Evolutionary conservation across 2,329 filamentous ascomycete species (phyloP).

Genomic region (Aspergillus sp.): DNA sequence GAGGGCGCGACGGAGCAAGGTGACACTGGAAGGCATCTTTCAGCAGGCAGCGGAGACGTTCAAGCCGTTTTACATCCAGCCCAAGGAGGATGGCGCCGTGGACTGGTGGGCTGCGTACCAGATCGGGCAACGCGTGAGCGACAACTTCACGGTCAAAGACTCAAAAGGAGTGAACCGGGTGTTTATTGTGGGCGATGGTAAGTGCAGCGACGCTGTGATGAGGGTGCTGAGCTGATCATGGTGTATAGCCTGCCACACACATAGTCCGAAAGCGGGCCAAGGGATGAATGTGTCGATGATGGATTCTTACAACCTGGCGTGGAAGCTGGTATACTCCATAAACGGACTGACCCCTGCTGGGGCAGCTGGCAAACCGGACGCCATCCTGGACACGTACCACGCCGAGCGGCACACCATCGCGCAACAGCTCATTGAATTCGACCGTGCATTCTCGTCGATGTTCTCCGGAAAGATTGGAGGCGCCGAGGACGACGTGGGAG

Average conservation of each 20-base stretch:
- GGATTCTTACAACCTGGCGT: slow-evolving; percentile 46
- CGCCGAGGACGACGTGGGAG: slow-evolving; percentile 20
- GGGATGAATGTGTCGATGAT: slow-evolving; percentile 79
- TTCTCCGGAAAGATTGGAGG: slow-evolving; percentile 38
- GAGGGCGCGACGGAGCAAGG: slow-evolving; percentile 61
- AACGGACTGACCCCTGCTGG: slow-evolving; percentile 32
- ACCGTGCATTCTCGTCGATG: slow-evolving; percentile 38
- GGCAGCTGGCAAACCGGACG: slow-evolving; percentile 13
- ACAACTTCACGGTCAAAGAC: slow-evolving; percentile 53
- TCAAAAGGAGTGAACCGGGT: slow-evolving; percentile 68
- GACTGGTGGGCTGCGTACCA: slow-evolving; percentile 77
- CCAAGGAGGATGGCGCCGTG: slow-evolving; percentile 53
- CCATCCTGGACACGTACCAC: slow-evolving; percentile 37
- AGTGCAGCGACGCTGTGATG: slow-evolving; percentile 2
- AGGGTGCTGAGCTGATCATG: not conserved
- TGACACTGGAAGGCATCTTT: slow-evolving; percentile 63
- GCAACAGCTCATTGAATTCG: slow-evolving; percentile 38
- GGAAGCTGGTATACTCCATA: slow-evolving; percentile 39
- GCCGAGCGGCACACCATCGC: slow-evolving; percentile 36
- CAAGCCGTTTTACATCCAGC: slow-evolving; percentile 64
- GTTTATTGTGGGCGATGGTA: slow-evolving; percentile 68
- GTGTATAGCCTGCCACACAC: slow-evolving; percentile 66
- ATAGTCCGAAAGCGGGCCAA: slow-evolving; percentile 73
- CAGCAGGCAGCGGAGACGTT: slow-evolving; percentile 64
- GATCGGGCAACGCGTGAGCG: slow-evolving; percentile 64